A percentile compares a stretch with the other conserved stretches of the same genome.
These are phyloP conservation scores for Fusarium nematophilum DNA, from an alignment of 2,329 filamentous ascomycete species.

Conservation along the genomic window DNA sequence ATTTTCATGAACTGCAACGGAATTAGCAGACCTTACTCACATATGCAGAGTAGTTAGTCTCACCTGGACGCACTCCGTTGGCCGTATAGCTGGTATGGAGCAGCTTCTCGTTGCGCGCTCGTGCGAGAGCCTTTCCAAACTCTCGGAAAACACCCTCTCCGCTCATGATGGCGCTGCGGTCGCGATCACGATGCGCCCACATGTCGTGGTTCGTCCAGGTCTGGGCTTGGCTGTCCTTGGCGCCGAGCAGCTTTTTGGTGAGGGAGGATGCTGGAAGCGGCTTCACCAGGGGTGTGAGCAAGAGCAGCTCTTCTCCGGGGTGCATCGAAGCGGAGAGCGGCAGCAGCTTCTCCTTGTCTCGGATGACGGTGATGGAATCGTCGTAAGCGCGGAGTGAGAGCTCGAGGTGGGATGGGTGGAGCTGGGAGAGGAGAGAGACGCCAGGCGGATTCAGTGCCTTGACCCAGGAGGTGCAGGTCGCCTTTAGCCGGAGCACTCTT, in stretches of 20 bases:
- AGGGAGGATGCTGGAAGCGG: slow-evolving; percentile 90
- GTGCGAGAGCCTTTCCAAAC: slow-evolving; percentile 86
- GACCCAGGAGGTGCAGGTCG: slow-evolving; percentile 88
- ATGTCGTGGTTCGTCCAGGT: slow-evolving; percentile 61
- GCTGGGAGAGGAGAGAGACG: slow-evolving; percentile 77
- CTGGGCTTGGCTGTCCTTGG: slow-evolving; percentile 53
- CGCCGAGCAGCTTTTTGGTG: slow-evolving; percentile 75
- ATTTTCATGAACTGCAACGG: slow-evolving; percentile 79
- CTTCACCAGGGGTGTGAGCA: slow-evolving; percentile 90
- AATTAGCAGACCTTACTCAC: slow-evolving; percentile 13
- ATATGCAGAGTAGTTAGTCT: slow-evolving; percentile 15
- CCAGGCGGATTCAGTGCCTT: slow-evolving; percentile 90
- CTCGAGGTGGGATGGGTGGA: slow-evolving; percentile 84
- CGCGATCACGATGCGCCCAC: slow-evolving; percentile 66
- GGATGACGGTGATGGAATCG: slow-evolving; percentile 89
- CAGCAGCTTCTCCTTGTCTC: slow-evolving; percentile 86
- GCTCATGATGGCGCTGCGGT: slow-evolving; percentile 79
- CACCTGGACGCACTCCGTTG: slow-evolving; percentile 84
- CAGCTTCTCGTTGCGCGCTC: slow-evolving; percentile 86
- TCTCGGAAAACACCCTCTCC: slow-evolving; percentile 94
- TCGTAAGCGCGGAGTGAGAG: slow-evolving; percentile 91
- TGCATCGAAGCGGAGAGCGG: slow-evolving; percentile 86
- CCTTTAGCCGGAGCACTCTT: slow-evolving; percentile 83
- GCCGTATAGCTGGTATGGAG: slow-evolving; percentile 96
- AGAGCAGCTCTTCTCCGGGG: slow-evolving; percentile 86